Evolutionary conservation across 371 early-diverging fungal species (phyloP).

Genomic region (Lichtheimia ornata): DNA sequence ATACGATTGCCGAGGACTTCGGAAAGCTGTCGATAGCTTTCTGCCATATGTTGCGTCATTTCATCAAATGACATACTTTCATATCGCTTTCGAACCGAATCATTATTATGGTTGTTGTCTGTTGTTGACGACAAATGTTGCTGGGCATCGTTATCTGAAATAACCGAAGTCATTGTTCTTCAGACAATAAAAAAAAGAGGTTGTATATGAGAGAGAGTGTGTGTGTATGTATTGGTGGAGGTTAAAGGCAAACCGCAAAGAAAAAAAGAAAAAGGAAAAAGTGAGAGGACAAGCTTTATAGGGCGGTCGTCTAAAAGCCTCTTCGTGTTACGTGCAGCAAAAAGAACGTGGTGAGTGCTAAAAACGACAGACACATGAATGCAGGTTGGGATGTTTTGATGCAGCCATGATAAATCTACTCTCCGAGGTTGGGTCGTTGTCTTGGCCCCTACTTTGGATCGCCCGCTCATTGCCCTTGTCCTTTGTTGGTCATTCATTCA

Average conservation of each 20-base stretch:
- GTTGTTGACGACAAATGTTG: background rate
- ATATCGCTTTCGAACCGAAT: conserved; percentile 30
- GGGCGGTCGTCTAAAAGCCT: background rate
- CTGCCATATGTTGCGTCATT: conserved; percentile 40
- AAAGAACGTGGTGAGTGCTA: background rate
- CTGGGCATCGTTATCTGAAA: background rate
- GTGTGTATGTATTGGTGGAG: background rate
- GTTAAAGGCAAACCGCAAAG: conserved; percentile 1
- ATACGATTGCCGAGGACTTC: conserved; percentile 38
- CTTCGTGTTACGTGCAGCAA: background rate
- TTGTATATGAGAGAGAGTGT: no score
- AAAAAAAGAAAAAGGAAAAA: conserved; percentile 2
- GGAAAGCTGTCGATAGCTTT: conserved; percentile 41
- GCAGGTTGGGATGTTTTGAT: no score
- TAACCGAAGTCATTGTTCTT: background rate
- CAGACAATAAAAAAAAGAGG: conserved; percentile 7
- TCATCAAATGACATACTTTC: conserved; percentile 49
- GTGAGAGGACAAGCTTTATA: background rate
- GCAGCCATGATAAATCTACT: no score
- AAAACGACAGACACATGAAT: no score
- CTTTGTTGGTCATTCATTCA: no score
- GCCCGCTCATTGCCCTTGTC: no score
- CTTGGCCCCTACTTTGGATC: no score
- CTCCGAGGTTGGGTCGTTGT: no score
- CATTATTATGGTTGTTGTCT: conserved; percentile 4